Percentiles rank a stretch among this genome's conserved stretches.
Evolutionary conservation across 805 yeast genomes (phyloP).

Genomic region (Tetrapisispora phaffii): DNA sequence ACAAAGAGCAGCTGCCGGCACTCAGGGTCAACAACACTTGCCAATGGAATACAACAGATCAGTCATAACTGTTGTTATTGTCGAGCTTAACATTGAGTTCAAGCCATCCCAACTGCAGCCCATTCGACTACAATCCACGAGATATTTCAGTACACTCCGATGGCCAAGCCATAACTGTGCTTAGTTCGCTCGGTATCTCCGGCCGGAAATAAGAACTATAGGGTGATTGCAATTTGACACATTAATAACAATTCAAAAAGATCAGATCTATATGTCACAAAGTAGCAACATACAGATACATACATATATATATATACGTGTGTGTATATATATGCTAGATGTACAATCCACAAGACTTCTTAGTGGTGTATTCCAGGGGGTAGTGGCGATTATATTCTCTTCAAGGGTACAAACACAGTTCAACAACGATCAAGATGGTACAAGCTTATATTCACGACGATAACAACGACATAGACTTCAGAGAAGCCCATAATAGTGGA

Average conservation of each 20-base stretch:
- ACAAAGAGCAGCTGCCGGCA: too few species aligned
- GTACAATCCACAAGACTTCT: too few species aligned
- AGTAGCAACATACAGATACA: not conserved
- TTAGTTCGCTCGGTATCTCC: not conserved
- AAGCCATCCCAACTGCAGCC: too few species aligned
- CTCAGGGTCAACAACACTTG: too few species aligned
- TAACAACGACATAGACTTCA: constrained; percentile 45
- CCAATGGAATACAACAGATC: too few species aligned
- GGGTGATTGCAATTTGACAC: not conserved
- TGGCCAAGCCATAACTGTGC: not conserved
- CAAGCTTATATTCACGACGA: constrained; percentile 59
- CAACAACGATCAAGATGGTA: constrained; percentile 23
- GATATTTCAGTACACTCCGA: not conserved
- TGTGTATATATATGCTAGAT: not conserved
- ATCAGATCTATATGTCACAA: not conserved
- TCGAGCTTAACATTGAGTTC: too few species aligned
- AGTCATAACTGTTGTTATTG: too few species aligned
- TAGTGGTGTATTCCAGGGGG: too few species aligned
- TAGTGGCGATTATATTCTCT: too few species aligned
- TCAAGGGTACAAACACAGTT: not conserved
- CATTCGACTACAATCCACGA: too few species aligned
- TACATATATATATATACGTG: too few species aligned
- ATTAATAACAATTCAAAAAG: not conserved
- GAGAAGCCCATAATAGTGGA: constrained; percentile 69
- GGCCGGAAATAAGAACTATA: not conserved